Conservation (phyloP, 768 basidiomycete genomes). For the Agrocybe pediades region DNA sequence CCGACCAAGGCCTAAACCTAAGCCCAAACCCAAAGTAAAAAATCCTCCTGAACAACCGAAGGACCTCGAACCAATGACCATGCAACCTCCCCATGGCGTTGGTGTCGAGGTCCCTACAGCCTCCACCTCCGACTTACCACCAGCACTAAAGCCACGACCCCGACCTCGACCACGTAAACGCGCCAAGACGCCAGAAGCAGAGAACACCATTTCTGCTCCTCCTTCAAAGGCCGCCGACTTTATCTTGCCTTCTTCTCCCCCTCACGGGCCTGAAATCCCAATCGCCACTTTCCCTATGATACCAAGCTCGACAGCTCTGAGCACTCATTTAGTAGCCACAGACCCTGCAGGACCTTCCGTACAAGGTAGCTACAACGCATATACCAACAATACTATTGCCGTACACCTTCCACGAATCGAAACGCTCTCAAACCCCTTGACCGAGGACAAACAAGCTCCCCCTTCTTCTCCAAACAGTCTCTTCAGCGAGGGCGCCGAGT, state of each 20-base stretch:
- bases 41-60: neutral
- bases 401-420: slow-evolving; percentile 35
- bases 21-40: slow-evolving; percentile 22
- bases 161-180: slow-evolving; percentile 24
- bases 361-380: slow-evolving; percentile 14
- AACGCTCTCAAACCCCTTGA: slow-evolving; percentile 27
- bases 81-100: too few relatives aligned
- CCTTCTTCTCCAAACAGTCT: slow-evolving; percentile 37
- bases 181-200: slow-evolving; percentile 6
- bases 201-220: neutral
- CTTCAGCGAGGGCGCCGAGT: slow-evolving; percentile 20
- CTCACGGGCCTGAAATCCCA: slow-evolving; percentile 14
- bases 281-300: slow-evolving; percentile 14
- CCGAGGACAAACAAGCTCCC: slow-evolving; percentile 9
- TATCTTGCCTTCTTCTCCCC: slow-evolving; percentile 2
- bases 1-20: slow-evolving; percentile 27
- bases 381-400: neutral
- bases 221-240: neutral
- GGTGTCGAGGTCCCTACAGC: neutral
- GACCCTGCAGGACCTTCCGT: slow-evolving; percentile 35
- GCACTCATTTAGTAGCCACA: slow-evolving; percentile 32
- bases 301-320: neutral
- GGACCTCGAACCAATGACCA: too few relatives aligned
- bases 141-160: slow-evolving; percentile 7
- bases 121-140: neutral